Evolutionary conservation across 2,329 filamentous ascomycete species (phyloP), one percentile per base, ranked within the genome.

Genomic region (Tothia fuscella): DNA sequence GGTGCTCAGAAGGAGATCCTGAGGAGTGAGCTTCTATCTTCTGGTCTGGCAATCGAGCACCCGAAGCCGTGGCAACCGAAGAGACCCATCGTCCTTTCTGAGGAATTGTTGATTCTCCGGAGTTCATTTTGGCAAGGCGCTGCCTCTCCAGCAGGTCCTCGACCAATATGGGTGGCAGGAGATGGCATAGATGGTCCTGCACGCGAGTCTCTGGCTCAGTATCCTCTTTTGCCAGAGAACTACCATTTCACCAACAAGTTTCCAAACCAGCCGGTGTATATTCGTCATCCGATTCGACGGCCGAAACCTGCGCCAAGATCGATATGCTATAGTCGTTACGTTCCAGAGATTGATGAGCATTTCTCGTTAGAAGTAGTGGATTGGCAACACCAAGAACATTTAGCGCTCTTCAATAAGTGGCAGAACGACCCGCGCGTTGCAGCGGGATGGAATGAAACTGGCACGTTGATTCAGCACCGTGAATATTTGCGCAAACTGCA

Each of bases 351-450:
- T 30, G 67, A 76, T 46, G 79, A 88, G 65, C 80, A 75, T 49
- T 88, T 88, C 57, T 83, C 78, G 46, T 81, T 88, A 66, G 68
- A 82, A n/a, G 76, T 75, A 9, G 68, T 89, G 1, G 78, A 88
- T 56, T 82, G 74, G 60, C 53, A 68, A 24, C 65, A 83, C 52
- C 54, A 64, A 1, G 67, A 74, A 51, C 82, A 89, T 59, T 61
- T 88, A 38, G 62, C 66, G 13, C 66, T 85, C 4, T 88, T 89
- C 66, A 78, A 87, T 60, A 69, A 68, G 43, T 89, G 83, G 83
- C 82, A 87, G 61, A 89, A 89, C 54, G 82, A 88, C 54, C 82
- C 82, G 40, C 79, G 83, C 38, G 83, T 89, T 24, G 80, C 80
- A 3, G 74, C 80, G 53, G 82, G 82, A 3, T 88, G 83, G 83